Base-by-base conservation (phyloP, 1,284 basidiomycete genomes). In the Cystobasidium sp. region DNA sequence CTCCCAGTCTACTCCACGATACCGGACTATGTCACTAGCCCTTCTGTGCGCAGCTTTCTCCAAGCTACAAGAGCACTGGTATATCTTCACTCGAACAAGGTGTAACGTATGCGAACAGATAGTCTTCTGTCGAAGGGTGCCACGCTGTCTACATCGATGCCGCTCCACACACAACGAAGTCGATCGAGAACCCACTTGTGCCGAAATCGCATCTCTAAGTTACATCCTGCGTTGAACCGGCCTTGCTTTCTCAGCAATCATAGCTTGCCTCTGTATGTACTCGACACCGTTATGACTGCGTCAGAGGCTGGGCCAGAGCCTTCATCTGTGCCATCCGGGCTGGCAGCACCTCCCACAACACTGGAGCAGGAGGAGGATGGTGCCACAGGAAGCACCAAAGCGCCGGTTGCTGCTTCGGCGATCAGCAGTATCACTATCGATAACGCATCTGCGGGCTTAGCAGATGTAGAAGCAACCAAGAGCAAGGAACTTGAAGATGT, bases 231-330 rank as follows among this genome's bases (percentile, higher is more conserved):
- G 31, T 31, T 31, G 31, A 31, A 56, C 24, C 39, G 55, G 24
- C 55, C 24, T 14, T 56, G 55, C 55, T 56, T 56, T 56, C 55
- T 56, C 20, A 56, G 6, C 55, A 37, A 59, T 18, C 43, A 39
- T 31, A n/a, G 31, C 56, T 59, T 31, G n/a, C 18, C 56, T 59
- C 56, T 41, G 56, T 39, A 59, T 59, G 56, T 31, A 41, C n/a
- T 20, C 56, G 20, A 12, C 18, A 3, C 12, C 56, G 18, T n/a
- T 18, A 59, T 59, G 56, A 59, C 22, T 59, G 37, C 43, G 9
- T 3, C 55, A 14, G 12, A 24, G 9, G 14, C 55, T 14, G 8
- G 55, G 55, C 9, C 8, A 59, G 56, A 12, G 14, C 12, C 56
- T 43, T 3, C 16, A 10, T 12, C 7, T 41, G 18, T 18, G 6